Conservation (phyloP, 441 rosid genomes). For the Brassica hybrid region DNA sequence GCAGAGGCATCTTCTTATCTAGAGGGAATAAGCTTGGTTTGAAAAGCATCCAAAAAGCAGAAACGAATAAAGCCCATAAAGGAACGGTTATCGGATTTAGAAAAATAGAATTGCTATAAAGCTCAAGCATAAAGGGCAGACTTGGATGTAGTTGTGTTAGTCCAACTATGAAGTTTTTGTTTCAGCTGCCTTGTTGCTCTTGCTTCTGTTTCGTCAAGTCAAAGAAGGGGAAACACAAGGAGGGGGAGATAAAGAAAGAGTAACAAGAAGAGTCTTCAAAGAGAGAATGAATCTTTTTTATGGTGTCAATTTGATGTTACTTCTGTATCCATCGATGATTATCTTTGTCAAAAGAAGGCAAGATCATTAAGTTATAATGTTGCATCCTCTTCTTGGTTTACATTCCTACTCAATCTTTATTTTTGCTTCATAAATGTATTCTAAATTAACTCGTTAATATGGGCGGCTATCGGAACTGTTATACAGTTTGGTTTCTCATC, state of each 20-base stretch:
- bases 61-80: constrained; percentile 29
- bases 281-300: not conserved
- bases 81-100: not conserved
- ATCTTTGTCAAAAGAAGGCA: not conserved
- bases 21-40: constrained; percentile 23
- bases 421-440: not conserved
- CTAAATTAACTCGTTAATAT: not conserved
- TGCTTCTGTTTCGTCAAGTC: constrained; percentile 78
- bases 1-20: constrained; percentile 50
- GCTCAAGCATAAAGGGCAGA: constrained; percentile 24
- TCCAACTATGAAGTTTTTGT: constrained; percentile 62
- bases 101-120: not conserved
- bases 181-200: constrained; percentile 74
- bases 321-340: not conserved
- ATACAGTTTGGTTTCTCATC: not conserved
- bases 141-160: constrained; percentile 8
- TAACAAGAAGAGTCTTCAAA: constrained; percentile 23
- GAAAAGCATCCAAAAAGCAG: constrained; percentile 49
- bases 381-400: not conserved
- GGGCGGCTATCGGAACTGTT: not conserved
- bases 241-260: constrained; percentile 43
- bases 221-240: constrained; percentile 56
- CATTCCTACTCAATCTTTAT: not conserved
- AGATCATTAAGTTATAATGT: not conserved
- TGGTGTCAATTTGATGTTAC: constrained; percentile 32